phyloP scores from a whole-genome alignment of 2,329 filamentous ascomycete species.

The Aspergillus sojae region DNA sequence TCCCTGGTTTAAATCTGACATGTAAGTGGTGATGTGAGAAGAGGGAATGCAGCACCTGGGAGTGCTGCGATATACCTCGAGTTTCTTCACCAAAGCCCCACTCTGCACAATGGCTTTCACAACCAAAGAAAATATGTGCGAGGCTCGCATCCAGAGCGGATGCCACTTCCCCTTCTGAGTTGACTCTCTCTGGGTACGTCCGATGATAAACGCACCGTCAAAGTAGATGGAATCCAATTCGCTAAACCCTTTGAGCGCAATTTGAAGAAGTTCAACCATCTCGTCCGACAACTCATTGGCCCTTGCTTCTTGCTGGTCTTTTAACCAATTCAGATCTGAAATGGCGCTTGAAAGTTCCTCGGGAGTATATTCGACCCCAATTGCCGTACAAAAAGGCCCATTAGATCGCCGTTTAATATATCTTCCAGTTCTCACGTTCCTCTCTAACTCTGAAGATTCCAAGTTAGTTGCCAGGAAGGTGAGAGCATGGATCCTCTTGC shows the following conservation, averaged over 20 bases:
- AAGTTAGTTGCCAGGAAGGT: conserved; percentile 8
- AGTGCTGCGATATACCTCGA: conserved; percentile 8
- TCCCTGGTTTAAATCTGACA: neutral
- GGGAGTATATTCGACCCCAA: neutral
- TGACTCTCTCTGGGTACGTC: neutral
- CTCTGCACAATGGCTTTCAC: conserved; percentile 8
- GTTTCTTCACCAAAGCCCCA: neutral
- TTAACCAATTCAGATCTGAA: conserved; percentile 4
- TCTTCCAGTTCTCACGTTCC: neutral
- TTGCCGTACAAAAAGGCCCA: too few species aligned
- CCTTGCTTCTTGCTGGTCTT: conserved; percentile 1
- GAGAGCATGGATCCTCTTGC: conserved; percentile 2
- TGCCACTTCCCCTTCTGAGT: neutral
- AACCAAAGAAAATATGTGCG: conserved; percentile 9
- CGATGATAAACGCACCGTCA: conserved; percentile 2
- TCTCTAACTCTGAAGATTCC: neutral
- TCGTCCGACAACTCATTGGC: neutral
- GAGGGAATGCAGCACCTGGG: conserved; percentile 9
- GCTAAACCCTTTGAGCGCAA: conserved; percentile 6
- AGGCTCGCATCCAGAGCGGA: conserved; percentile 3
- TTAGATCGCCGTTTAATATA: neutral
- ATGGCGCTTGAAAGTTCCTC: conserved; percentile 5
- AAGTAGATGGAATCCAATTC: conserved; percentile 8
- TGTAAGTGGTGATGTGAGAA: neutral
- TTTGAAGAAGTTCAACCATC: conserved; percentile 5